Evolutionary conservation across 108 stramenopile species (phyloP).

Genomic region (Aurantiochytrium sp.): DNA sequence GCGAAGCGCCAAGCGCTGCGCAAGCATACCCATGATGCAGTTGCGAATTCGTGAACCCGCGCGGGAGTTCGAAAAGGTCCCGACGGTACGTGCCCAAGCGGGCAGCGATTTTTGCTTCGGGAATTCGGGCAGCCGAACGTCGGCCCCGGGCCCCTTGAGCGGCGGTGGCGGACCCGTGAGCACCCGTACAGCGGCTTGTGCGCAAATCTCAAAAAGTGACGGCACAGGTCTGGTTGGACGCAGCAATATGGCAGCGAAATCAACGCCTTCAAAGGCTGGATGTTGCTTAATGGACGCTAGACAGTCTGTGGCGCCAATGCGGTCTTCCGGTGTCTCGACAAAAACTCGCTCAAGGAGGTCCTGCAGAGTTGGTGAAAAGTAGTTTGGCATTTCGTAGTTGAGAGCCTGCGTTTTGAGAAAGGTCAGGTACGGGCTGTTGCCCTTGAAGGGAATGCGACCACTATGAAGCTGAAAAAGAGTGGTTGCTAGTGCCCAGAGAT

Average conservation of each 20-base stretch:
- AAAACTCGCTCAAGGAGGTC: background rate
- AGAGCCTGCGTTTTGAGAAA: slow-evolving; percentile 14
- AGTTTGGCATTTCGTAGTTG: slow-evolving; percentile 14
- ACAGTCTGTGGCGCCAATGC: background rate
- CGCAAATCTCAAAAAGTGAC: background rate
- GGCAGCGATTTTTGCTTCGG: background rate
- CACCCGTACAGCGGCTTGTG: background rate
- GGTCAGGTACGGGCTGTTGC: background rate
- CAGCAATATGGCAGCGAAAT: background rate
- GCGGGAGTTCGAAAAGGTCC: background rate
- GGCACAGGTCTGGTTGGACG: background rate
- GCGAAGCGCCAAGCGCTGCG: background rate
- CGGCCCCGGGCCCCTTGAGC: background rate
- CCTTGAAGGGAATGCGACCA: slow-evolving; percentile 12
- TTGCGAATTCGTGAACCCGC: background rate
- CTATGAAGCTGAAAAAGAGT: slow-evolving; percentile 14
- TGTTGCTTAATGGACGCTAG: background rate
- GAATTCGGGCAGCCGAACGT: background rate
- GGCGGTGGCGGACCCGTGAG: background rate
- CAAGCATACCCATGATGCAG: background rate
- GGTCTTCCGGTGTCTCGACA: background rate
- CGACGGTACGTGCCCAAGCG: background rate
- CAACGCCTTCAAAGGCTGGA: background rate
- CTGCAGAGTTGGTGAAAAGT: background rate
- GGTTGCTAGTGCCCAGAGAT: slow-evolving; percentile 19